phyloP scores from a whole-genome alignment of 2,329 filamentous ascomycete genomes.

The Cryphonectria parasitica region DNA sequence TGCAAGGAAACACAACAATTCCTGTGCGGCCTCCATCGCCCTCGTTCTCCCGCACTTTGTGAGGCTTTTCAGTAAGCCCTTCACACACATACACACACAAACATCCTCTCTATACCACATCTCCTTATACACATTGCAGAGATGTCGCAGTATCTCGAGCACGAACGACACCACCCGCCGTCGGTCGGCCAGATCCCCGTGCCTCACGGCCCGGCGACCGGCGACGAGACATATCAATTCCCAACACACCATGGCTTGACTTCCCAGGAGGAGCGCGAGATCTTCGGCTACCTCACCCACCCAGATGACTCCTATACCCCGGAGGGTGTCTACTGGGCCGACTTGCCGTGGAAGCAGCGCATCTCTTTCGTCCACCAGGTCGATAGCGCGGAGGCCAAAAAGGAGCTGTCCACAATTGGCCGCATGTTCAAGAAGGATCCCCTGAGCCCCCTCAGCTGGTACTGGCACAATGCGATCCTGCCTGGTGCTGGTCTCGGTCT shows the following conservation, averaged over 20 bases:
- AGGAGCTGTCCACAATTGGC: constrained; percentile 71
- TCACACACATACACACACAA: constrained; percentile 2
- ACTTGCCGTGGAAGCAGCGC: constrained; percentile 72
- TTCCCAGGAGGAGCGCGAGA: constrained; percentile 55
- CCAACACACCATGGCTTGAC: constrained; percentile 42
- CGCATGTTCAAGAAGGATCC: constrained; percentile 85
- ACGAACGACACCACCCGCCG: constrained; percentile 46
- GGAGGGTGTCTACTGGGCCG: constrained; percentile 91
- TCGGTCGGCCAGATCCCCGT: constrained; percentile 58
- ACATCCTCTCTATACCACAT: not conserved
- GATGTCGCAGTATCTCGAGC: constrained; percentile 45
- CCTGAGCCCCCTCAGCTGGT: constrained; percentile 80
- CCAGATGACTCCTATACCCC: constrained; percentile 86
- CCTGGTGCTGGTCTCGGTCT: constrained; percentile 90
- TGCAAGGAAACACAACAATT: constrained; percentile 18
- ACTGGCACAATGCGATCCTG: constrained; percentile 88
- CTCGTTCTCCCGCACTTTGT: not conserved
- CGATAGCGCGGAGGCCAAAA: constrained; percentile 69
- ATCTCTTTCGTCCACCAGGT: constrained; percentile 75
- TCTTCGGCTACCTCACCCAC: constrained; percentile 79
- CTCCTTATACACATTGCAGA: constrained; percentile 14
- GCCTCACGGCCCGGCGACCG: constrained; percentile 56
- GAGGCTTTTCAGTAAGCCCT: constrained; percentile 16
- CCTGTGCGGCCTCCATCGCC: constrained; percentile 21
- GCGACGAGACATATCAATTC: constrained; percentile 54